Conservation (phyloP, 73 alveolate genomes). For the Paramecium pentaurelia region DNA sequence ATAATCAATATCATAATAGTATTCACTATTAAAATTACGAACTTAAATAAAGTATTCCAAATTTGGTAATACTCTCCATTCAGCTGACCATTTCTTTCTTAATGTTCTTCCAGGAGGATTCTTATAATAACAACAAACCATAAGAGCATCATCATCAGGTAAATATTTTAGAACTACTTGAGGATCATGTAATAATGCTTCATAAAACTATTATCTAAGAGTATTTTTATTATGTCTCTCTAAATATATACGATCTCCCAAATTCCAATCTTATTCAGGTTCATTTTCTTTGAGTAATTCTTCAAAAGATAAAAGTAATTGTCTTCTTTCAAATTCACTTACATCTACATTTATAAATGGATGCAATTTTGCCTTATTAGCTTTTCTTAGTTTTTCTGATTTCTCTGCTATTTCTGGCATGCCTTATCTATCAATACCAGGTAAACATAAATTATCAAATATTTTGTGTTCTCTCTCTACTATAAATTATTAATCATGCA, state of each 20-base stretch:
- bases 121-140: constrained; percentile 70
- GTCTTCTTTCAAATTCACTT: constrained; percentile 82
- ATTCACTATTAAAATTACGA: constrained; percentile 30
- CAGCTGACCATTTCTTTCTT: constrained; percentile 77
- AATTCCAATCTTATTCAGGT: constrained; percentile 69
- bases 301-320: constrained; percentile 63
- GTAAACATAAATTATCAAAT: constrained; percentile 64
- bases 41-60: constrained; percentile 74
- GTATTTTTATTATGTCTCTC: constrained; percentile 69
- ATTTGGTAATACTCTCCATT: constrained; percentile 86
- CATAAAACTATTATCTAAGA: constrained; percentile 66
- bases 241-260: constrained; percentile 74
- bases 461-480: constrained; percentile 46
- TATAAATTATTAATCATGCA: not conserved
- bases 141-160: constrained; percentile 78
- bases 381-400: constrained; percentile 74
- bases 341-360: constrained; percentile 80
- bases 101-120: constrained; percentile 64
- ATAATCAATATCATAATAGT: constrained; percentile 82
- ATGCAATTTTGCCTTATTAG: constrained; percentile 69
- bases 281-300: constrained; percentile 66
- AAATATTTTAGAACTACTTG: constrained; percentile 69
- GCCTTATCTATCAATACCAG: constrained; percentile 78
- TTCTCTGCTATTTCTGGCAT: constrained; percentile 88
- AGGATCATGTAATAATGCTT: constrained; percentile 76